Base-by-base conservation (phyloP, 805 yeast species). In the Yamadazyma phyllophila region DNA sequence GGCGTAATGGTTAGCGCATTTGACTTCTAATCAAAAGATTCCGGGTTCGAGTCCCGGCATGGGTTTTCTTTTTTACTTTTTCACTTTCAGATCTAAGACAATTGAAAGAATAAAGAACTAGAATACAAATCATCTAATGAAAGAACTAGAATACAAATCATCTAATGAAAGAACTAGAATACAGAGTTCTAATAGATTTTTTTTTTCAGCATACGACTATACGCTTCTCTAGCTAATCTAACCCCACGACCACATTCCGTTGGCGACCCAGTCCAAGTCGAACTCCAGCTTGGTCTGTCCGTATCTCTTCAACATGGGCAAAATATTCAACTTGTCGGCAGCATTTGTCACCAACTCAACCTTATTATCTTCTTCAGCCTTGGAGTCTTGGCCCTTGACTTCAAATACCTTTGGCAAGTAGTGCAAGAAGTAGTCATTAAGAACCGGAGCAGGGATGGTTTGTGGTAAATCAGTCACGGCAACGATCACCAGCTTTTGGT, bases 1-100 rank as follows among this genome's bases (percentile, higher is more conserved):
- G 74, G 81, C 81, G 80, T 74, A 77, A 77, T 76, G 81, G 81
- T 76, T 76, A 77, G 74, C 81, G 81, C 81, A 78, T 76, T 76
- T 77, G 80, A 77, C 80, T 76, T 76, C 81, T 76, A 76, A 77
- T 76, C 81, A 76, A 76, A 75, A 75, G 81, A 77, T 75, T 76
- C 75, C 75, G 81, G 78, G 81, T 76, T 76, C 81, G 81, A 76
- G 78, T 76, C 81, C 66, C 70, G 72, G 63, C 70, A 61, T 66
- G 70, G 71, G 70, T 65, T 65, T 65, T 52, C 47, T 44, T 41
- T 40, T 44, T 47, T 36, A 6, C 31, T 29, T 26, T 31, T 31
- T 31, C n/a, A n/a, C n/a, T n/a, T n/a, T n/a, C n/a, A n/a, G n/a
- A n/a, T n/a, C n/a, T n/a, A n/a, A n/a, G n/a, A n/a, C n/a, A n/a